These are phyloP conservation scores for Helichrysum umbraculigerum DNA, from an alignment of 129 eudicot species.

Conservation along the genomic window DNA sequence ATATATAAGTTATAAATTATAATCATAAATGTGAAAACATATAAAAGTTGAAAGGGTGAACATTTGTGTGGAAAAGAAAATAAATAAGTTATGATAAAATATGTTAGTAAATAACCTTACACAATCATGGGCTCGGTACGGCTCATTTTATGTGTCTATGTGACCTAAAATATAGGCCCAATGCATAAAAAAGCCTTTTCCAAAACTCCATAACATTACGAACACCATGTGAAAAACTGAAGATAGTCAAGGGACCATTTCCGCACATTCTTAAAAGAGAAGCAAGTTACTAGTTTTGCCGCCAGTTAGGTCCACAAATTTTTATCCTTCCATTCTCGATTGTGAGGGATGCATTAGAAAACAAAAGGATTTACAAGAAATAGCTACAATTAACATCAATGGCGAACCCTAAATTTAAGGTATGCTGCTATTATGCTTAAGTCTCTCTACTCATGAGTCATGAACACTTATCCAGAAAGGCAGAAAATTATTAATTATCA, in stretches of 20 bases:
- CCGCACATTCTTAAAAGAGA: background rate
- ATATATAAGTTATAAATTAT: no score
- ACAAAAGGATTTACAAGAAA: background rate
- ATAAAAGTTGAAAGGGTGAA: no score
- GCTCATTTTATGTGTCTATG: no score
- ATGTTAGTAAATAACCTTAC: background rate
- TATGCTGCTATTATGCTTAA: background rate
- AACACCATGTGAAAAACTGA: no score
- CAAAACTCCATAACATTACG: background rate
- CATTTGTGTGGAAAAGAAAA: background rate
- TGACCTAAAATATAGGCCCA: background rate
- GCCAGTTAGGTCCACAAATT: slow-evolving; percentile 36
- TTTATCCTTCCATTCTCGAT: slow-evolving; percentile 24
- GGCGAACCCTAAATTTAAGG: slow-evolving; percentile 49
- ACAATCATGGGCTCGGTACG: background rate
- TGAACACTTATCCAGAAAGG: background rate
- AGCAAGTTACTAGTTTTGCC: slow-evolving; percentile 17
- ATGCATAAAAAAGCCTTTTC: background rate
- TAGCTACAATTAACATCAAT: slow-evolving; percentile 20
- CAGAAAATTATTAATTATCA: background rate
- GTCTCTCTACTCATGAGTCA: background rate
- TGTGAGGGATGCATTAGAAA: slow-evolving; percentile 26
- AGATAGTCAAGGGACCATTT: slow-evolving; percentile 20
- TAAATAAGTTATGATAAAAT: no score
- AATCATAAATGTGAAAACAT: no score